Conservation (phyloP, 202 grass and related monocot genomes). For the Setaria viridis region DNA sequence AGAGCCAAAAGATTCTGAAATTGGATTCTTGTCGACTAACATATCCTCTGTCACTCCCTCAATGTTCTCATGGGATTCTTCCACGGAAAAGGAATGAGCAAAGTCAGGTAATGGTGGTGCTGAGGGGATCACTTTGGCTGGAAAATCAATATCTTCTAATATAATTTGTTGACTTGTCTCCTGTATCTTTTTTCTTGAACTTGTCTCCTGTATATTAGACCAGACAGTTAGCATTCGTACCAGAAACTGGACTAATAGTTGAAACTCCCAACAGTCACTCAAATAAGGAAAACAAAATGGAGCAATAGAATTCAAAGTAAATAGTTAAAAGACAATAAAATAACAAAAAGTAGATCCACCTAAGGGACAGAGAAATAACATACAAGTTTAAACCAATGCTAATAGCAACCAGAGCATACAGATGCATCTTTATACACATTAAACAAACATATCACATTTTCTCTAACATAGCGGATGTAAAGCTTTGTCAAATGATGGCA, state of each 20-base stretch:
- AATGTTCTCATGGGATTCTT: constrained; percentile 42
- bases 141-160: constrained; percentile 40
- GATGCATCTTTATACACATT: neutral
- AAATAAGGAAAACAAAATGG: neutral
- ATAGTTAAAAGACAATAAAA: constrained; percentile 18
- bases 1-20: constrained; percentile 50
- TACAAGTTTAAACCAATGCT: neutral
- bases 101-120: constrained; percentile 57
- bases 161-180: constrained; percentile 48
- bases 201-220: constrained; percentile 55
- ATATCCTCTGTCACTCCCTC: constrained; percentile 32
- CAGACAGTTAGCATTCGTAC: constrained; percentile 27
- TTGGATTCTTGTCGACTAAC: constrained; percentile 36
- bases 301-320: constrained; percentile 24
- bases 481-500: neutral
- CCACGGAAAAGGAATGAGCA: constrained; percentile 1
- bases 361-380: neutral
- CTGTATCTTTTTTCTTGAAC: constrained; percentile 15
- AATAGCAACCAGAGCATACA: neutral
- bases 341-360: neutral
- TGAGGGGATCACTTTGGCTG: constrained; percentile 45
- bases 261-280: neutral
- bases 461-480: neutral
- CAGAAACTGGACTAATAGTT: constrained; percentile 32
- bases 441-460: neutral